Evolutionary conservation across 78 protist genomes (phyloP), one percentile per base, ranked within the genome.

Genomic region (Cavenderia fasciculata): DNA sequence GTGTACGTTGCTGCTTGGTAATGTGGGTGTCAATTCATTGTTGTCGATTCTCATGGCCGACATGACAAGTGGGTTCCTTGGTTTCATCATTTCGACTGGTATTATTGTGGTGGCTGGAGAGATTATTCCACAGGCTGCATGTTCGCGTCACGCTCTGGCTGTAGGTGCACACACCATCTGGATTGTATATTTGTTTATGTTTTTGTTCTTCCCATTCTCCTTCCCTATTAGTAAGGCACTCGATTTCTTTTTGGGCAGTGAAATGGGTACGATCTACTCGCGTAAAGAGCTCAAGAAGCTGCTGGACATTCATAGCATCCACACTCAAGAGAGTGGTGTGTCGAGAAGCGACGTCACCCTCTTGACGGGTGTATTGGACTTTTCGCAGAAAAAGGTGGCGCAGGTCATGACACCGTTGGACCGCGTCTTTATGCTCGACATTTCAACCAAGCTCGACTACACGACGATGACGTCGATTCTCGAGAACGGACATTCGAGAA

Each of bases 1-100:
- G 14, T 97, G 98, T 93, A 98, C 99, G 5, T 78, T 98, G 7
- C 92, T 98, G 57, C 73, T 98, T 41, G 98, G 99, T 40, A 97
- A 97, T 87, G 98, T 96, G 11, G 75, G 85, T 1, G 98, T 97
- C 27, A 97, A 97, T 92, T 46, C 93, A 52, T 61, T 94, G 41
- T 65, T 97, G 68, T 52, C 98, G 4, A 76, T 97, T 66, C 40
- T 96, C n/a, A 44, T 94, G 70, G 98, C 96, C 1, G 54, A 49
- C 38, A 16, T 97, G 23, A 59, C 93, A n/a, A 16, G 77, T 5
- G 97, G 96, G 47, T 34, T 86, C 10, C 68, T 85, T n/a, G 98
- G 96, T 47, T 87, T 91, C 52, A 19, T 94, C 11, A 19, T 90
- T 14, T 85, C 98, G 1, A 94, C 97, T 0, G 19, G 77, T 1